Conservation (phyloP, 441 rosid species). For the Adansonia rubrostipa region DNA sequence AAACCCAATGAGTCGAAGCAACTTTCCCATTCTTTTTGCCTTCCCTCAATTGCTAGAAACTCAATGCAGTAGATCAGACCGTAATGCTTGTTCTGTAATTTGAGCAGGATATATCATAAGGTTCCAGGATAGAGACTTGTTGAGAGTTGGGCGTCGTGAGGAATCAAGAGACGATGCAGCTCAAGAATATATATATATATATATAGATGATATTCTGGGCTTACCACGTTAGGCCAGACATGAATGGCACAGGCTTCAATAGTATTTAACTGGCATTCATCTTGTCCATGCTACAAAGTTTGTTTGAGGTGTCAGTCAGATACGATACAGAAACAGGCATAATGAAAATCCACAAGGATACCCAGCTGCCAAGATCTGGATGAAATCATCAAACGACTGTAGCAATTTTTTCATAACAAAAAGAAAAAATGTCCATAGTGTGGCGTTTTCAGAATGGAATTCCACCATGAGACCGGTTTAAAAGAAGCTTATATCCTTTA, state of each 20-base stretch:
- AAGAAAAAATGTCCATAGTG: too few species aligned
- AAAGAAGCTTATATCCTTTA: not conserved
- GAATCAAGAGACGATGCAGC: not conserved
- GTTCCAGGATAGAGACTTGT: not conserved
- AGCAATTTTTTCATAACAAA: not conserved
- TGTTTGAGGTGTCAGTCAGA: not conserved
- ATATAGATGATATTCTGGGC: not conserved
- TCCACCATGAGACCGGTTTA: not conserved
- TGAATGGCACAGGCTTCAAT: constrained; percentile 55
- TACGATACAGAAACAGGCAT: not conserved
- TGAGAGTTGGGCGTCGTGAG: not conserved
- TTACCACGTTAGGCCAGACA: constrained; percentile 45
- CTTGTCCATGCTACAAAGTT: constrained; percentile 52
- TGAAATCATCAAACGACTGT: not conserved
- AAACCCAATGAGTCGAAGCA: constrained; percentile 47
- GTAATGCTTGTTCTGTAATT: constrained; percentile 45
- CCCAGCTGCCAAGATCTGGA: not conserved
- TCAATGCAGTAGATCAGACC: constrained; percentile 55
- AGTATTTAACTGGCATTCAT: constrained; percentile 50
- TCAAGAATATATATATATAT: not conserved
- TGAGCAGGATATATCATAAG: not conserved
- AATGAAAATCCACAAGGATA: not conserved
- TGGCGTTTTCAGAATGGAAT: not conserved
- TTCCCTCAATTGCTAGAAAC: constrained; percentile 43
- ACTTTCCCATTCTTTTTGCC: constrained; percentile 41